Base-by-base conservation (phyloP, 352 stramenopile genomes). In the Phytophthora sansomeana region DNA sequence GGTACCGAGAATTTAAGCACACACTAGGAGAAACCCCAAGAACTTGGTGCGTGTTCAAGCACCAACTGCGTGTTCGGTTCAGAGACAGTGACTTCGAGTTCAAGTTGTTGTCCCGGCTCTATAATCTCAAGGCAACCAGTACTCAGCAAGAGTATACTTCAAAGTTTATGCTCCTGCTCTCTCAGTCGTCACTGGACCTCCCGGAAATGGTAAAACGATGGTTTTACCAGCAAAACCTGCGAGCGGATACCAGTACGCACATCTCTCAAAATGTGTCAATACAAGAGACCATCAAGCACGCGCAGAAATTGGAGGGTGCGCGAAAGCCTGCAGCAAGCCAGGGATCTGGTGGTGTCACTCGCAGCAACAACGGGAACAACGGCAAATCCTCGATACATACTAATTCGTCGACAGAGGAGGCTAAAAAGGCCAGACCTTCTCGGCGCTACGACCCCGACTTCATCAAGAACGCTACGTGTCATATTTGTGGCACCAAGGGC, bases 91-190 rank as follows among this genome's bases (percentile, higher is more conserved):
- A 54, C 16, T 63, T 49, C 16, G 44, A 55, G 10, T 55, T 21
- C 55, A 63, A 63, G 33, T 19, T 49, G 33, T 11, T 63, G 42
- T 55, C 21, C 17, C 30, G 44, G 10, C 43, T 42, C 33, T 41
- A 49, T 17, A 26, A 63, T 19, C 21, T 63, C 6, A 5, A 35
- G 16, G 43, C 35, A 11, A 33, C 33, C 6, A 29, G 32, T 29
- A 56, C 43, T 14, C 55, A 63, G 43, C 55, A 63, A n/a, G 43
- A 39, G 42, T 63, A 63, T 39, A 55, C 55, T 21, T 10, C 55
- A 13, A 63, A 50, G 30, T 63, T 63, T 48, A 63, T 55, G 43
- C 55, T 63, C 13, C 16, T 63, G 0, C 32, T 63, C 9, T 63
- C 33, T 5, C 33, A 63, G 14, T 33, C 55, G 4, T 49, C 44